Conservation (phyloP, 2,329 filamentous ascomycete genomes). For the Hymenoscyphus linearis region DNA sequence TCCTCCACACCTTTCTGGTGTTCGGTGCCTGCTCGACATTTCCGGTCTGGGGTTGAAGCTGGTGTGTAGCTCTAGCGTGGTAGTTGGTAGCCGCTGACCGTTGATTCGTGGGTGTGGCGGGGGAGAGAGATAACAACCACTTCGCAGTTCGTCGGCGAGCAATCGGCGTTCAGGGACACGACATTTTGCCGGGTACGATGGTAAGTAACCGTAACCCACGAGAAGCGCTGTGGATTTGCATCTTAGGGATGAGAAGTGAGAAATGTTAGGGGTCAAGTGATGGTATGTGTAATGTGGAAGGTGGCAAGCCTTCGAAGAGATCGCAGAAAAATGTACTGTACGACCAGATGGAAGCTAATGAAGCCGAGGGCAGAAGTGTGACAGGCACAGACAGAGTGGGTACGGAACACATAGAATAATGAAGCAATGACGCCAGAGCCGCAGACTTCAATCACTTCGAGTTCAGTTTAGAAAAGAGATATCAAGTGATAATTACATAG, state of each 20-base stretch:
- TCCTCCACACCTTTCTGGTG: conserved; percentile 7
- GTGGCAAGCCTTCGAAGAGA: not conserved
- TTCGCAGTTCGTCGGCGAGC: conserved; percentile 13
- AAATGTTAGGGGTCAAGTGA: not conserved
- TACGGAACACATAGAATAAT: not conserved
- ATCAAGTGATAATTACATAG: not conserved
- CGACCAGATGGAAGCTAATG: not conserved
- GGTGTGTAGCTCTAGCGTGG: conserved; percentile 12
- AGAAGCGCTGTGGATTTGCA: not conserved
- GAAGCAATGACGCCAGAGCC: not conserved
- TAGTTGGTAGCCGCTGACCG: conserved; percentile 6
- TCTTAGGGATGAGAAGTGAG: not conserved
- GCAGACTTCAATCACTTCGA: not conserved
- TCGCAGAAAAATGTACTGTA: not conserved
- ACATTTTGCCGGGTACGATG: not conserved
- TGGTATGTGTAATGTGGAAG: not conserved
- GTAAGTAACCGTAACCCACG: not conserved
- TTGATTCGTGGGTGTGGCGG: conserved; percentile 18
- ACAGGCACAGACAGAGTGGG: not conserved
- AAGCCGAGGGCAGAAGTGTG: not conserved
- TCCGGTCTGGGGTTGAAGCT: too few relatives aligned
- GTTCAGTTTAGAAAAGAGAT: not conserved
- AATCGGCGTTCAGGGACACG: conserved; percentile 10
- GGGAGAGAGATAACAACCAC: conserved; percentile 17
- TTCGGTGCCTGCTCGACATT: not conserved